Base-by-base conservation (phyloP, 768 basidiomycete genomes). In the Calocera cornea region DNA sequence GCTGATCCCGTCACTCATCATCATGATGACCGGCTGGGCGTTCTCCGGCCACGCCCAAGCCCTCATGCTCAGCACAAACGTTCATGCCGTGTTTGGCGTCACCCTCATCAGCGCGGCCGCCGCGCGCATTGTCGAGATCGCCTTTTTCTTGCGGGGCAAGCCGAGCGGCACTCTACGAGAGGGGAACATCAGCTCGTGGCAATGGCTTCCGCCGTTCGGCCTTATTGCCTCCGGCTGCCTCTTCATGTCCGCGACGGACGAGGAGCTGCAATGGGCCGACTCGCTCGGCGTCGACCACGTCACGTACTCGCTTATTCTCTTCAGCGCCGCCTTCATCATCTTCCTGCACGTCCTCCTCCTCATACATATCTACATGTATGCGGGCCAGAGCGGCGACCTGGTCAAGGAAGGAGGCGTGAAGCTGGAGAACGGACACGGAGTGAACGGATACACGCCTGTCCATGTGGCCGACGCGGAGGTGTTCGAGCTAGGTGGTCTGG, bases 191-290 rank as follows among this genome's bases (percentile, higher is more conserved):
- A 80, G 81, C 50, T 83, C 89, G 7, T 95, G 93, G 79, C 84
- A 90, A 69, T 91, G 94, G 75, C 74, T 95, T n/a, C 84, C 93
- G 8, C 89, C 94, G 50, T 92, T 92, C 74, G 91, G 94, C 11
- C 83, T 93, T 34, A 83, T 88, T 16, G 78, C 87, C 19, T 83
- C 89, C 66, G 90, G 89, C 88, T 89, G 77, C 1, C 77, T 92
- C 19, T 97, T 97, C 80, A 92, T 95, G 85, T 89, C 89, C 16
- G 95, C 88, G 0, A 97, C 95, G 0, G 92, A 97, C 74, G 94
- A 97, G 77, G 91, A 95, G 75, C 78, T 95, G 33, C 72, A 81
- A 29, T 89, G 82, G 69, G 83, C 88, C 2, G 81, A 90, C 70
- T 83, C 83, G 14, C 79, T 78, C 22, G 87, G 83, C 47, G 91